Evolutionary conservation across 345 rosid genomes (phyloP), one percentile per base, ranked within the genome.

Genomic region (Populus deltoides): DNA sequence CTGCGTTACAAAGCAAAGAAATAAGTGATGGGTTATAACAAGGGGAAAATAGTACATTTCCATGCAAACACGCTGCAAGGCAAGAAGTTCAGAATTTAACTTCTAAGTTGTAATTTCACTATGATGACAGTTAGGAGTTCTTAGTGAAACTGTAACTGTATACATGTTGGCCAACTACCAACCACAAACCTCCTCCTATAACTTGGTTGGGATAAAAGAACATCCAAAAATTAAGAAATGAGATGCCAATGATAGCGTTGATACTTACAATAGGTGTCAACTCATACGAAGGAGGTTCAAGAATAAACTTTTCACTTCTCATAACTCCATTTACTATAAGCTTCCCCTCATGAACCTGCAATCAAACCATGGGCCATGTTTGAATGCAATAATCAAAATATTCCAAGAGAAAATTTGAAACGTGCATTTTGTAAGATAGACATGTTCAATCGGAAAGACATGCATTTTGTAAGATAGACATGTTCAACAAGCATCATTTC

Each of bases 221-320:
- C 13, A 68, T 39, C 17, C 25, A 18, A 22, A 71, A 41, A 27
- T 65, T 18, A 49, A 51, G 65, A 35, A 29, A 43, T 49, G 18
- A 81, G 49, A 49, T 41, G 41, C 39, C 2, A 68, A 55, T 51
- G 38, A 71, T 66, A 68, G 1, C 76, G 66, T 29, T 53, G 45
- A 45, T 43, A 81, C 99, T 92, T 77, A 94, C 99, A 73, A 87
- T 38, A 41, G 97, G 89, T 53, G 90, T 83, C 99, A 96, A 92
- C 66, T 90, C 79, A 83, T 96, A 96, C 24, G 88, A 86, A 77
- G 97, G 98, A 33, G 93, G 80, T 83, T 96, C 98, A 2, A 84
- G 81, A 79, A 89, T 90, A 76, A 89, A 96, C 10, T 88, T 85
- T 82, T 94, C 98, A 33, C 86, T 81, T 75, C 95, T 81, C 77